Evolutionary conservation across 352 stramenopile species (phyloP).

Genomic region (Pythium biforme): DNA sequence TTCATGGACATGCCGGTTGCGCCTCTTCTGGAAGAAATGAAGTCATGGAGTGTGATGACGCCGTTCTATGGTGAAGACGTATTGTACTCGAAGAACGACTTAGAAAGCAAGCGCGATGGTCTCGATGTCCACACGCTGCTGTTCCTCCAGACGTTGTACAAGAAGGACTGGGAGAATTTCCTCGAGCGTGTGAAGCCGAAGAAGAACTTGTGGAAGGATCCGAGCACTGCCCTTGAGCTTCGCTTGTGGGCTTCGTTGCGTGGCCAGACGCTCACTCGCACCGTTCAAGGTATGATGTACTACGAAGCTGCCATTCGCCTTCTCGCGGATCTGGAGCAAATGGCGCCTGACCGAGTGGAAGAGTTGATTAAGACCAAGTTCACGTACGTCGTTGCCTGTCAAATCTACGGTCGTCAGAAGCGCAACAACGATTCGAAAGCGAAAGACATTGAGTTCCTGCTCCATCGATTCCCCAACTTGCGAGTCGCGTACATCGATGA

Average conservation of each 20-base stretch:
- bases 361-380: slow-evolving; percentile 99
- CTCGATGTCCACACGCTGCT: slow-evolving; percentile 84
- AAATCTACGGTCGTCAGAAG: slow-evolving; percentile 98
- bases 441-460: slow-evolving; percentile 97
- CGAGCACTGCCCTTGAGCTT: slow-evolving; percentile 83
- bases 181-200: slow-evolving; percentile 95
- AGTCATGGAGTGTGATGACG: slow-evolving; percentile 98
- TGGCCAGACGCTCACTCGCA: slow-evolving; percentile 96
- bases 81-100: slow-evolving; percentile 95
- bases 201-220: slow-evolving; percentile 91
- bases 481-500: slow-evolving; percentile 99
- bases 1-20: slow-evolving; percentile 99
- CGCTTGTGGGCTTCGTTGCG: slow-evolving; percentile 97
- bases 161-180: slow-evolving; percentile 98
- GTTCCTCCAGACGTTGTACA: slow-evolving; percentile 97
- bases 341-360: slow-evolving; percentile 89
- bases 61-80: slow-evolving; percentile 99
- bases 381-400: slow-evolving; percentile 98
- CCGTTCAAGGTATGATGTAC: slow-evolving; percentile 99
- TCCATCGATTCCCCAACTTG: slow-evolving; percentile 97
- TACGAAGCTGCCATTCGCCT: slow-evolving; percentile 97
- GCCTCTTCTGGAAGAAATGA: slow-evolving; percentile 97
- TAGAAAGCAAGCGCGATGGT: slow-evolving; percentile 96
- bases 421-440: slow-evolving; percentile 98
- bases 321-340: slow-evolving; percentile 94